Percentiles rank a stretch among this genome's conserved stretches.
Conservation (phyloP, 352 stramenopile genomes). For the Phytopythium helicoides region DNA sequence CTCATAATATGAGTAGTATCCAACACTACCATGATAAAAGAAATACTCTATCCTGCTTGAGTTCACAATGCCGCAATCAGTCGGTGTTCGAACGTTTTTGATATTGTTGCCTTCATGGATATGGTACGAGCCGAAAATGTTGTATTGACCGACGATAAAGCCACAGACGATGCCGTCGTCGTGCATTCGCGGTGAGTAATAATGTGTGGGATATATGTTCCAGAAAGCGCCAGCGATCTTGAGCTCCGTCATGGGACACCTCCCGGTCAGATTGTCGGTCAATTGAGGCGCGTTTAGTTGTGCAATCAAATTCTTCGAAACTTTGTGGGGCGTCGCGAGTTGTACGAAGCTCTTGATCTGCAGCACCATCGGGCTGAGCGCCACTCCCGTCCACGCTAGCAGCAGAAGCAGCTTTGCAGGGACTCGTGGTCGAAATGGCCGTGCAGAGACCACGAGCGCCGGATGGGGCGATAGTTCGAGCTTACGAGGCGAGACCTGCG, state of each 20-base stretch:
- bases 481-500: too few relatives aligned
- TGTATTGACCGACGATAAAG: conserved; percentile 23
- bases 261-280: conserved; percentile 10
- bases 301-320: conserved; percentile 22
- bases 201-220: conserved; percentile 23
- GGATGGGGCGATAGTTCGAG: neutral
- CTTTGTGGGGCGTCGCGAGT: conserved; percentile 29
- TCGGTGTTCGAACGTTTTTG: neutral
- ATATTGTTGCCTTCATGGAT: conserved; percentile 20
- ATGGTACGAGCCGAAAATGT: conserved; percentile 9
- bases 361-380: conserved; percentile 28
- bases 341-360: conserved; percentile 24
- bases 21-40: conserved; percentile 23
- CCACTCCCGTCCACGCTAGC: conserved; percentile 20
- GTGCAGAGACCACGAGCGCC: neutral
- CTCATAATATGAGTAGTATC: conserved; percentile 16
- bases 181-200: conserved; percentile 11
- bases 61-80: conserved; percentile 7
- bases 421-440: neutral
- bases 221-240: conserved; percentile 26
- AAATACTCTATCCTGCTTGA: conserved; percentile 18
- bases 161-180: conserved; percentile 12
- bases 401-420: conserved; percentile 12
- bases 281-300: conserved; percentile 3
- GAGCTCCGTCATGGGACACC: conserved; percentile 20